Evolutionary conservation across 2,329 filamentous ascomycete species (phyloP).

Genomic region (Diplodia scrobiculata): DNA sequence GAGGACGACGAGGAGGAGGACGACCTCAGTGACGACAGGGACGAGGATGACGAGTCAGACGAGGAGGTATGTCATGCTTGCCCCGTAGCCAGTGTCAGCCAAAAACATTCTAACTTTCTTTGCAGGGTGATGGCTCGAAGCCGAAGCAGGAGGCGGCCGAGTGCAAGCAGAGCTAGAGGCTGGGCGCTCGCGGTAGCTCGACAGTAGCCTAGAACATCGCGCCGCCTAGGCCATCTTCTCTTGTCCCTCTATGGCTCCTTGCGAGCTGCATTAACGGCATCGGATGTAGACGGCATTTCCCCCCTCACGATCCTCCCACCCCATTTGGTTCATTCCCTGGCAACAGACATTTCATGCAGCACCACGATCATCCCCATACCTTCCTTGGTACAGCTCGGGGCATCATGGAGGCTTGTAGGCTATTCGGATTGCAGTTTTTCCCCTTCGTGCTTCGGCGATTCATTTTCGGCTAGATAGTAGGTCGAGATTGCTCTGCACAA

Average conservation of each 20-base stretch:
- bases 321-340: conserved; percentile 24
- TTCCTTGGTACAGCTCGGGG: conserved; percentile 21
- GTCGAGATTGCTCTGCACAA: conserved; percentile 30
- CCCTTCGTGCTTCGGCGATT: conserved; percentile 29
- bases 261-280: conserved; percentile 25
- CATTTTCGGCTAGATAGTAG: conserved; percentile 27
- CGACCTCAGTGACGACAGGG: conserved; percentile 75
- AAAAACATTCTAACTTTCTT: background rate
- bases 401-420: conserved; percentile 25
- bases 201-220: conserved; percentile 9
- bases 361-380: conserved; percentile 28
- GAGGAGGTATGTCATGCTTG: conserved; percentile 39
- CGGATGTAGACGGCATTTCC: conserved; percentile 29
- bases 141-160: conserved; percentile 50
- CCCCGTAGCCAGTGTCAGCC: background rate
- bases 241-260: conserved; percentile 11
- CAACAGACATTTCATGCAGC: conserved; percentile 27
- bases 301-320: conserved; percentile 25
- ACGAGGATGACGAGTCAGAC: conserved; percentile 65
- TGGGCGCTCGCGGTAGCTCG: conserved; percentile 11
- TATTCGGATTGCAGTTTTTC: conserved; percentile 27
- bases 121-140: conserved; percentile 48
- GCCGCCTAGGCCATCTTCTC: conserved; percentile 20
- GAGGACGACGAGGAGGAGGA: conserved; percentile 93
- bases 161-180: conserved; percentile 49